Evolutionary conservation across 1,284 basidiomycete genomes (phyloP), one percentile per base, ranked within the genome.

Genomic region (Trichosporon coremiiforme): DNA sequence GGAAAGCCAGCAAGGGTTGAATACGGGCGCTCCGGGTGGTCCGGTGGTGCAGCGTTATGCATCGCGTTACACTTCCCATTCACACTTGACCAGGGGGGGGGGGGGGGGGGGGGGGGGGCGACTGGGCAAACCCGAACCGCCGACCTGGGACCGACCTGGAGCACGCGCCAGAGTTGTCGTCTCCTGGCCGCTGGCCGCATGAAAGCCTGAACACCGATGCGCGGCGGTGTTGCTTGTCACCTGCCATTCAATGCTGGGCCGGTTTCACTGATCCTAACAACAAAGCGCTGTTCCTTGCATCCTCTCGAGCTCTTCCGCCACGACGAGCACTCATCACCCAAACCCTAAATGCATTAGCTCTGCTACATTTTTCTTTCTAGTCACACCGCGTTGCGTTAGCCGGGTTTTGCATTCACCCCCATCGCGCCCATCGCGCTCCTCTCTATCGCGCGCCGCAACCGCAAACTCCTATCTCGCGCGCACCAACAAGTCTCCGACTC

Each of bases 271-370:
- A 53, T 53, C 50, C 50, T 53, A 53, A 53, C 50, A 13, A 53
- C 20, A 25, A 53, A 35, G 25, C 50, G 22, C 20, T 53, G 50
- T 53, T 22, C 50, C 50, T 53, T 33, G 12, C 31, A 31, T n/a
- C 55, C 29, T 17, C 29, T 15, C 31, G 31, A 62, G 29, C 29
- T 33, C 55, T 15, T 13, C 57, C 29, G 57, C 57, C 20, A 53
- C 50, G 50, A 7, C 22, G 9, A n/a, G 50, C 45, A n/a, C 50
- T 53, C 15, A 6, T 33, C 57, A n/a, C 15, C 29, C 55, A 33
- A 62, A 62, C 57, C n/a, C 31, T 62, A 62, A 62, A 62, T 62
- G 57, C 57, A 62, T 62, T 62, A 62, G 57, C 57, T 62, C 57
- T 62, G 57, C 29, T 35, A 62, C 57, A 62, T 62, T 62, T 57